Evolutionary conservation across 2,329 filamentous ascomycete genomes (phyloP), one percentile per base, ranked within the genome.

Genomic region (Venturia carpophila): DNA sequence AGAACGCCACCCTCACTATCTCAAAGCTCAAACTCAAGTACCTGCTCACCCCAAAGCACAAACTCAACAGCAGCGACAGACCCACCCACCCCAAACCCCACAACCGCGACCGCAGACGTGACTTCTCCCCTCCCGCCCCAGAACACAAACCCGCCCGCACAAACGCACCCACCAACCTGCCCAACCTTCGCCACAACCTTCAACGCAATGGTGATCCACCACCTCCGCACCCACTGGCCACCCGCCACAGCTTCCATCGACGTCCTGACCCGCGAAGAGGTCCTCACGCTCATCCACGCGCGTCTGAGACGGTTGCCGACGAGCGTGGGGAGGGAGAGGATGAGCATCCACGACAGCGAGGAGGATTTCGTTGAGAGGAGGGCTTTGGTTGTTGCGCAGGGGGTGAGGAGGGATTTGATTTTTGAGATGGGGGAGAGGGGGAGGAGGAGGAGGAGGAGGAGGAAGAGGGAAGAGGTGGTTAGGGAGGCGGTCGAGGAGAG

Each of bases 291-390:
- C 3, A 58, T 58, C 27, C n/a, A 37, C 52, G 52, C 52, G 6
- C 47, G 47, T 30, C 47, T 52, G 10, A 52, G 21, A 27, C 21
- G 47, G 9, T 21, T 52, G 5, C 47, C 47, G 11, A 52, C 47
- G 47, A 27, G 24, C 21, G 47, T 52, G 10, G 47, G 47, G 5
- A 52, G 47, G 47, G 47, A 27, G 2, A 27, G 47, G 21, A 21
- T 52, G 21, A 52, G 47, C 15, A 10, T 52, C 10, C 47, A 52
- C 27, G 52, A 58, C 37, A 58, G 52, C 52, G 52, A 58, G 30
- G 52, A 58, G 24, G 52, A 58, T n/a, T 58, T 58, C 13, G 37
- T 58, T n/a, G 52, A 58, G 30, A 34, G 52, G 52, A 58, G 52
- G 19, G 52, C 52, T 37, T 37, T 58, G 27, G 13, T 58, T n/a